Conservation (phyloP, 176 grass and related monocot genomes). For the Dactylis glomerata region DNA sequence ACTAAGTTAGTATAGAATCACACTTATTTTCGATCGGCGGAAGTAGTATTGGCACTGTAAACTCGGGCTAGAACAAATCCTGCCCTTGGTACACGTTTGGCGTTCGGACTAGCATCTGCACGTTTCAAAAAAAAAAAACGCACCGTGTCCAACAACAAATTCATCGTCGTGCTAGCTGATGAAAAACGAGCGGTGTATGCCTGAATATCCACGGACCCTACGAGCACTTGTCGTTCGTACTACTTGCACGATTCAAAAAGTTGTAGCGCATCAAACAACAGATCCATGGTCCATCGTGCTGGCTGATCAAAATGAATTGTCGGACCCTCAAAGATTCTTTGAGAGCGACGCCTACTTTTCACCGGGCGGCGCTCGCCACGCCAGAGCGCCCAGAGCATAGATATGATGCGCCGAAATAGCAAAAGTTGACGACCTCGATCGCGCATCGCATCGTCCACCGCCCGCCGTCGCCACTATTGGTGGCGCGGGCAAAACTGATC, state of each 20-base stretch:
- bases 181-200: too few species aligned
- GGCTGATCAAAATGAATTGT: neutral
- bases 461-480: slow-evolving; percentile 10
- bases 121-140: too few species aligned
- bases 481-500: neutral
- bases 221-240: neutral
- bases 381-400: too few species aligned
- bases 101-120: too few species aligned
- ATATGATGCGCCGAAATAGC: neutral
- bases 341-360: neutral
- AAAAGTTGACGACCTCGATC: neutral
- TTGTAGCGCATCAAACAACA: neutral
- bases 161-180: too few species aligned
- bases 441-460: neutral
- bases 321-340: neutral
- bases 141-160: too few species aligned
- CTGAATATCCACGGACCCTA: neutral
- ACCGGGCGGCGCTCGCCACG: too few species aligned
- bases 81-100: too few species aligned
- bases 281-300: neutral
- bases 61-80: too few species aligned
- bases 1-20: too few species aligned
- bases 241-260: neutral
- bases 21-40: too few species aligned
- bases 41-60: too few species aligned